These are phyloP conservation scores for Cryptococcus wingfieldii DNA, from an alignment of 1,284 basidiomycete species.

Conservation along the genomic window DNA sequence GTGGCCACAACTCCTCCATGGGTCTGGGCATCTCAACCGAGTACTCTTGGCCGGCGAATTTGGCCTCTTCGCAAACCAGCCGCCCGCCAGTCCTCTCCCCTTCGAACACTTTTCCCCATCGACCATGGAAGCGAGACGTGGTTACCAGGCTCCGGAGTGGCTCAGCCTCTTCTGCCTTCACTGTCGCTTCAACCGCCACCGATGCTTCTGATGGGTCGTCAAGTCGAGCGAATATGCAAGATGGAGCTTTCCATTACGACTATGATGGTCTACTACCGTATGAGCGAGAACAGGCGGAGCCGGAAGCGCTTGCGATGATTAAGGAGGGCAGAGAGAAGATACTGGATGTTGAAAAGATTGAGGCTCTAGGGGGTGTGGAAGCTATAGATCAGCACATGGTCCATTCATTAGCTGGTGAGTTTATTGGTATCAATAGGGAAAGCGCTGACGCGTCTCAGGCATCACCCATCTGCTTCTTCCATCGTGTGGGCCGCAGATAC, in stretches of 20 bases:
- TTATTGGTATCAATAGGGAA: not conserved
- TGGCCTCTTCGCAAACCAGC: not conserved
- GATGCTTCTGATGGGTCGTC: conserved; percentile 17
- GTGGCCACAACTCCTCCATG: conserved; percentile 13
- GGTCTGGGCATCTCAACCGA: conserved; percentile 27
- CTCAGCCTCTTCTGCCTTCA: conserved; percentile 34
- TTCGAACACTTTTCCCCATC: conserved; percentile 22
- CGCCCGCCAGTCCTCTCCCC: conserved; percentile 11
- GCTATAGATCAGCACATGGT: conserved; percentile 29
- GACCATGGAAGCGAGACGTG: conserved; percentile 30
- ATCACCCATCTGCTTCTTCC: conserved; percentile 85
- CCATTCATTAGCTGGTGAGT: conserved; percentile 31
- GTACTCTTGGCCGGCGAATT: conserved; percentile 1
- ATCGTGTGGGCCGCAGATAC: conserved; percentile 63
- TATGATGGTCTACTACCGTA: conserved; percentile 25
- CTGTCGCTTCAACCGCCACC: conserved; percentile 23
- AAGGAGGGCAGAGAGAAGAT: conserved; percentile 43
- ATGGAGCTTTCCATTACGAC: conserved; percentile 8
- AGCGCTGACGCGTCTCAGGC: conserved; percentile 52
- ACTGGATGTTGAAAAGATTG: conserved; percentile 34
- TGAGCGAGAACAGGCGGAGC: conserved; percentile 19
- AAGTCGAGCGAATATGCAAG: conserved; percentile 12
- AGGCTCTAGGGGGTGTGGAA: conserved; percentile 39
- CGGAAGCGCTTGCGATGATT: conserved; percentile 39
- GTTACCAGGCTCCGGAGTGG: conserved; percentile 34